Percentiles rank a stretch among this genome's conserved stretches.
Conservation (phyloP, 345 rosid species). For the Cardamine chenopodiifolia region DNA sequence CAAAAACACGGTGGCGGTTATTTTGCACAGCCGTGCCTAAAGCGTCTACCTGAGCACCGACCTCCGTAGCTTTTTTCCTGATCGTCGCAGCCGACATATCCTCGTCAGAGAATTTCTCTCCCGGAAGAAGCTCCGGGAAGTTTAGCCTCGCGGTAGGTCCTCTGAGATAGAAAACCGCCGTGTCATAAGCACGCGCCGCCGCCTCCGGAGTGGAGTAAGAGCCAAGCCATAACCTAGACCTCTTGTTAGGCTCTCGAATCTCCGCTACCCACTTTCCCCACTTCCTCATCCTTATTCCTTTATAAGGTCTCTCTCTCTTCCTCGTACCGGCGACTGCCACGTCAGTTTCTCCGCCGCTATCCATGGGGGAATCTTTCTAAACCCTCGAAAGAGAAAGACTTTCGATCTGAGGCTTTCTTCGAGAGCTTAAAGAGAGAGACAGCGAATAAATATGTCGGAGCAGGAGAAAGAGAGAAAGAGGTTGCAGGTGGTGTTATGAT, state of each 20-base stretch:
- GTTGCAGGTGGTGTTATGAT: slow-evolving; percentile 47
- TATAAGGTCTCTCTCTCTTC: slow-evolving; percentile 64
- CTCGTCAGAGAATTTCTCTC: slow-evolving; percentile 55
- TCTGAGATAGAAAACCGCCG: slow-evolving; percentile 85
- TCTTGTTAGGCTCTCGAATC: slow-evolving; percentile 93
- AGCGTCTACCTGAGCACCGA: slow-evolving; percentile 93
- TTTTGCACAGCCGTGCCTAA: slow-evolving; percentile 54
- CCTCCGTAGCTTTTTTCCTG: slow-evolving; percentile 85
- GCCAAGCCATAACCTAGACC: slow-evolving; percentile 96
- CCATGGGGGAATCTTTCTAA: slow-evolving; percentile 30
- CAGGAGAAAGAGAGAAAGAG: slow-evolving; percentile 20
- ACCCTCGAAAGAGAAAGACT: slow-evolving; percentile 9
- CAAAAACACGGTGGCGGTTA: slow-evolving; percentile 45
- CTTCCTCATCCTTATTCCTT: slow-evolving; percentile 99
- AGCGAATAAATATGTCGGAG: slow-evolving; percentile 44
- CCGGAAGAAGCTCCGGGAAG: slow-evolving; percentile 77
- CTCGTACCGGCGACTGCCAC: slow-evolving; percentile 42
- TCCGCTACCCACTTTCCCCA: slow-evolving; percentile 99
- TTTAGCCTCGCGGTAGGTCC: slow-evolving; percentile 95
- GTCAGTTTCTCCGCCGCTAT: slow-evolving; percentile 46
- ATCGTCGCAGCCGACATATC: slow-evolving; percentile 89
- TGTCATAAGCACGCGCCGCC: slow-evolving; percentile 97
- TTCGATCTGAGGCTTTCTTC: slow-evolving; percentile 6
- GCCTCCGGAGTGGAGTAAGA: slow-evolving; percentile 92
- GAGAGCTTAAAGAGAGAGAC: slow-evolving; percentile 4